These are phyloP conservation scores for Candida glaebosa DNA, from an alignment of 805 yeast genomes.

Conservation along the genomic window DNA sequence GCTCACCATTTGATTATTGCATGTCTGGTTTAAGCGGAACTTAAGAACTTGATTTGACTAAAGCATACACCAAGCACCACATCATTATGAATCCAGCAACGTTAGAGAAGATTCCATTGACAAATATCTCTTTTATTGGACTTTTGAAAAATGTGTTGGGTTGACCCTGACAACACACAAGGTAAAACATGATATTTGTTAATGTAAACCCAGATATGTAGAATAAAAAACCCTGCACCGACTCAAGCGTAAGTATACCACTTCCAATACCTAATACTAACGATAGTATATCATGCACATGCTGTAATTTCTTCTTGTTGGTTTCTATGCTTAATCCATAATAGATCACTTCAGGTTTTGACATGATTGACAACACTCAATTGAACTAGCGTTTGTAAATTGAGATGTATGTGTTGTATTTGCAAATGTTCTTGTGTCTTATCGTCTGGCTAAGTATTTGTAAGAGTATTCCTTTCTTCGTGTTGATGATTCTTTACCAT, in stretches of 20 bases:
- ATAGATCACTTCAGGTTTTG: slow-evolving; percentile 11
- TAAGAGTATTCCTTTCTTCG: too few species aligned
- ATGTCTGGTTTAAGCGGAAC: too few species aligned
- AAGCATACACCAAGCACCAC: slow-evolving; percentile 46
- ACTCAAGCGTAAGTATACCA: slow-evolving; percentile 38
- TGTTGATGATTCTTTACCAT: too few species aligned
- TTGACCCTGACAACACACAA: slow-evolving; percentile 29
- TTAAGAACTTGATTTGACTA: slow-evolving; percentile 25
- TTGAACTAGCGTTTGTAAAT: neutral
- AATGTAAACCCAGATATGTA: slow-evolving; percentile 32
- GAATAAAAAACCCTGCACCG: slow-evolving; percentile 32
- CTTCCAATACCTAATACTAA: slow-evolving; percentile 38
- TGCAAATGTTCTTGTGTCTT: too few species aligned
- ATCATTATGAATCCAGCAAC: slow-evolving; percentile 42
- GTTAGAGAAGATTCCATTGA: slow-evolving; percentile 28
- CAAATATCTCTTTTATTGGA: slow-evolving; percentile 31
- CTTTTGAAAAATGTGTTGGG: slow-evolving; percentile 23
- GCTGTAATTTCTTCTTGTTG: slow-evolving; percentile 25
- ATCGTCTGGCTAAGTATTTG: too few species aligned
- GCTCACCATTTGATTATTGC: too few species aligned
- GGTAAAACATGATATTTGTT: slow-evolving; percentile 25
- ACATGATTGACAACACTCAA: too few species aligned
- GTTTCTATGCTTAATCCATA: slow-evolving; percentile 28
- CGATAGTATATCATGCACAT: slow-evolving; percentile 35
- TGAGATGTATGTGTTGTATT: too few species aligned